Evolutionary conservation across 148 eudicot genomes (phyloP).

Genomic region (Selenicereus undatus): DNA sequence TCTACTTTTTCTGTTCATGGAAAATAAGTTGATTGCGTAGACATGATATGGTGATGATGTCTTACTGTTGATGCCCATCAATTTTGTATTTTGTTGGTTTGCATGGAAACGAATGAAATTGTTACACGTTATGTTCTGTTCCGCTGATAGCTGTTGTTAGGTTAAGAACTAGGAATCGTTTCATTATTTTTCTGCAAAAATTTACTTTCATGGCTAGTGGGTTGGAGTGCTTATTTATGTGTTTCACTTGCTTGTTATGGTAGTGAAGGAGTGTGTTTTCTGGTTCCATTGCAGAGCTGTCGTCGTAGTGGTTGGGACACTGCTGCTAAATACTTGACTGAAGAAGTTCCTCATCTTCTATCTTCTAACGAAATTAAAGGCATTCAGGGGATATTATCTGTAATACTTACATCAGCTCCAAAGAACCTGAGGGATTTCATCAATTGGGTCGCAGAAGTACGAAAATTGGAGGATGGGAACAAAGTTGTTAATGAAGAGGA

Average conservation of each 20-base stretch:
- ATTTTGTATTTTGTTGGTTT: not conserved
- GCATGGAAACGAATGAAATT: not conserved
- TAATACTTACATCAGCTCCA: constrained; percentile 37
- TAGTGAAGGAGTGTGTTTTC: constrained; percentile 5
- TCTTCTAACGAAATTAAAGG: constrained; percentile 31
- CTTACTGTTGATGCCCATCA: not conserved
- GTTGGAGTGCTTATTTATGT: not conserved
- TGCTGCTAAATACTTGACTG: constrained; percentile 35
- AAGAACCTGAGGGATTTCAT: constrained; percentile 30
- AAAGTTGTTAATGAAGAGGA: constrained; percentile 37
- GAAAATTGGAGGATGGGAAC: constrained; percentile 31
- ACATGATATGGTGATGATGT: not conserved
- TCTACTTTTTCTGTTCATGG: not conserved
- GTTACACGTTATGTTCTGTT: not conserved
- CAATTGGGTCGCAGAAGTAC: constrained; percentile 52
- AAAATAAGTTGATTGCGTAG: not conserved
- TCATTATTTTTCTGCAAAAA: not conserved
- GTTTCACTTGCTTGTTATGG: not conserved
- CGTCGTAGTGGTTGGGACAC: constrained; percentile 34
- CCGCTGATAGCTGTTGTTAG: not conserved
- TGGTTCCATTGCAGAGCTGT: constrained; percentile 34
- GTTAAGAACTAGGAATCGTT: not conserved
- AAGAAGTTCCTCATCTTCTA: constrained; percentile 33
- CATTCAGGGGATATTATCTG: constrained; percentile 36
- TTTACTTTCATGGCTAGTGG: not conserved